Evolutionary conservation across 2,329 filamentous ascomycete genomes (phyloP).

Genomic region (Alternaria rosae): DNA sequence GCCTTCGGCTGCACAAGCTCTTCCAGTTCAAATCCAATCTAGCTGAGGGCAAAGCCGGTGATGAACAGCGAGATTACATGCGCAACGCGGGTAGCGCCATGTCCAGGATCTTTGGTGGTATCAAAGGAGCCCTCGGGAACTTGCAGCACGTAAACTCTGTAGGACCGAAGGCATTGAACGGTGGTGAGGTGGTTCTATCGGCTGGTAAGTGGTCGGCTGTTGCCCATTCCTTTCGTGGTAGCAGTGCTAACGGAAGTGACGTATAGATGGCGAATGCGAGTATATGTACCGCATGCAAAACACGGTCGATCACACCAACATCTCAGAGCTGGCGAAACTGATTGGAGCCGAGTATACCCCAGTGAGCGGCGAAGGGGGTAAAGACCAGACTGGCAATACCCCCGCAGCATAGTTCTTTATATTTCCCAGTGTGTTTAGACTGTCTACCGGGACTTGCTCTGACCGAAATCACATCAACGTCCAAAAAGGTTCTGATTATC

Average conservation of each 20-base stretch:
- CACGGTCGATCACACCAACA: conserved; percentile 33
- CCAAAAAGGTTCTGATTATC: background rate
- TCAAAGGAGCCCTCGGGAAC: conserved; percentile 27
- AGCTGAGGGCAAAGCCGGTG: conserved; percentile 17
- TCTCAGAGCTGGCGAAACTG: conserved; percentile 22
- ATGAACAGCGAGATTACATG: conserved; percentile 33
- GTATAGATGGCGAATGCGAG: conserved; percentile 29
- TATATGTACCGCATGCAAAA: conserved; percentile 39
- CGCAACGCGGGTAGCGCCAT: conserved; percentile 22
- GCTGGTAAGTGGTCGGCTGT: conserved; percentile 14
- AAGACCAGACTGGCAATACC: background rate
- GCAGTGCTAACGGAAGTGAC: background rate
- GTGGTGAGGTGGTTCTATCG: conserved; percentile 30
- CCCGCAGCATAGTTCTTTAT: background rate
- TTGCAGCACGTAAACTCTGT: conserved; percentile 27
- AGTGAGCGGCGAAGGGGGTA: background rate
- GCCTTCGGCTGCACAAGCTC: conserved; percentile 24
- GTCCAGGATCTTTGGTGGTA: conserved; percentile 21
- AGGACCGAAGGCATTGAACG: conserved; percentile 34
- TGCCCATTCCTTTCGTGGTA: background rate
- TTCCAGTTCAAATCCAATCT: conserved; percentile 32
- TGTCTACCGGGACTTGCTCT: background rate
- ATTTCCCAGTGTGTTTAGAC: too few relatives aligned
- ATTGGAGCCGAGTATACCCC: conserved; percentile 4
- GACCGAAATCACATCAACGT: background rate